Conservation (phyloP, 2,329 filamentous ascomycete genomes). For the Colletotrichum incanum region DNA sequence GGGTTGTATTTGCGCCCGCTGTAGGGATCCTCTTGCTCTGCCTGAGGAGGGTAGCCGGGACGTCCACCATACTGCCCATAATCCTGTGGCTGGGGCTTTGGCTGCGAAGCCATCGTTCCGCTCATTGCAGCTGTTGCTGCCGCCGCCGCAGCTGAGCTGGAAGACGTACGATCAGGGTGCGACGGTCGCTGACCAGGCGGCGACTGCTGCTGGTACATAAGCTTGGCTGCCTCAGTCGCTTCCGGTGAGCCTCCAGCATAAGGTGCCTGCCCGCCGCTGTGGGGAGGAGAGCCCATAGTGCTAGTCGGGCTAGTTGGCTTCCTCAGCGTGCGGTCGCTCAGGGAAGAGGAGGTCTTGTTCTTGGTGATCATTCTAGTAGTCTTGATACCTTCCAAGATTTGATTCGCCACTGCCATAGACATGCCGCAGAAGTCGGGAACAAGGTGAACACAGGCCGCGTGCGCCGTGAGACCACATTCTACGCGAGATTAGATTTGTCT, state of each 20-base stretch:
- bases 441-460: constrained; percentile 92
- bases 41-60: constrained; percentile 46
- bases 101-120: constrained; percentile 58
- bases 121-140: constrained; percentile 73
- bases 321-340: constrained; percentile 79
- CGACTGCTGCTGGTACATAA: constrained; percentile 71
- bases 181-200: constrained; percentile 60
- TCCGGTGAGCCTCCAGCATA: constrained; percentile 58
- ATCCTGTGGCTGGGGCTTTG: constrained; percentile 48
- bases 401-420: constrained; percentile 97
- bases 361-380: constrained; percentile 80
- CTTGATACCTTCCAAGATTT: constrained; percentile 90
- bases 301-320: constrained; percentile 63
- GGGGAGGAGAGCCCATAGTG: constrained; percentile 51
- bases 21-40: constrained; percentile 47
- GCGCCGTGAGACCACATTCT: constrained; percentile 94
- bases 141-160: constrained; percentile 68
- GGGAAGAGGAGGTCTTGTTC: constrained; percentile 66
- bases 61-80: constrained; percentile 54
- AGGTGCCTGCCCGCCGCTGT: constrained; percentile 43
- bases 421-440: constrained; percentile 99
- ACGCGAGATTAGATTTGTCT: constrained; percentile 49
- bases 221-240: constrained; percentile 75
- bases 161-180: constrained; percentile 69
- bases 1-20: constrained; percentile 81